These are phyloP conservation scores for Coemansia sp. DNA, from an alignment of 192 early-diverging fungal species.

Conservation along the genomic window DNA sequence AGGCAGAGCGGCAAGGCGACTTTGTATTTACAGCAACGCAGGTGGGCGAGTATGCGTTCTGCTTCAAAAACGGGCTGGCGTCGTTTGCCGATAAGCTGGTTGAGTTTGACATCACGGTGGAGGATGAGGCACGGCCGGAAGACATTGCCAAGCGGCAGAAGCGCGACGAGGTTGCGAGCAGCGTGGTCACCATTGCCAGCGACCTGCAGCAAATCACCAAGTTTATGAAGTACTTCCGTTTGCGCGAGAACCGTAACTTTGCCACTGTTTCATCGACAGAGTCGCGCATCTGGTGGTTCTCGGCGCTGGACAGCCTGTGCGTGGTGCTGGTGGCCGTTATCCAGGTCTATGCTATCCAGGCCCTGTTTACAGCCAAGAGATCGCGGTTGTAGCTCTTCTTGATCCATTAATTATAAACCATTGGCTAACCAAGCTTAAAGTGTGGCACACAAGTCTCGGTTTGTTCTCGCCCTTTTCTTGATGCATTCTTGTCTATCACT, in stretches of 20 bases:
- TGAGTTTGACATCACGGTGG: constrained; percentile 92
- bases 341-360: constrained; percentile 94
- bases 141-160: constrained; percentile 58
- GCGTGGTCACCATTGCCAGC: constrained; percentile 61
- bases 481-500: neutral
- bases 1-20: constrained; percentile 92
- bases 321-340: constrained; percentile 81
- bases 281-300: constrained; percentile 91
- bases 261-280: constrained; percentile 86
- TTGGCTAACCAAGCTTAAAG: neutral
- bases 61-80: constrained; percentile 94
- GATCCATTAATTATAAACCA: neutral
- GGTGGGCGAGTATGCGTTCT: constrained; percentile 92
- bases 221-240: constrained; percentile 85
- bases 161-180: constrained; percentile 57
- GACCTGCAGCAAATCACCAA: constrained; percentile 69
- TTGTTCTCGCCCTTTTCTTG: neutral
- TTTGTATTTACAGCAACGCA: constrained; percentile 85
- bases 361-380: constrained; percentile 81
- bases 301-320: constrained; percentile 67
- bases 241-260: constrained; percentile 88
- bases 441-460: neutral
- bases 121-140: constrained; percentile 75
- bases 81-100: constrained; percentile 93
- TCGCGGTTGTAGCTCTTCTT: constrained; percentile 27